phyloP scores from a whole-genome alignment of 306 rosid species.

The Betula pendula region DNA sequence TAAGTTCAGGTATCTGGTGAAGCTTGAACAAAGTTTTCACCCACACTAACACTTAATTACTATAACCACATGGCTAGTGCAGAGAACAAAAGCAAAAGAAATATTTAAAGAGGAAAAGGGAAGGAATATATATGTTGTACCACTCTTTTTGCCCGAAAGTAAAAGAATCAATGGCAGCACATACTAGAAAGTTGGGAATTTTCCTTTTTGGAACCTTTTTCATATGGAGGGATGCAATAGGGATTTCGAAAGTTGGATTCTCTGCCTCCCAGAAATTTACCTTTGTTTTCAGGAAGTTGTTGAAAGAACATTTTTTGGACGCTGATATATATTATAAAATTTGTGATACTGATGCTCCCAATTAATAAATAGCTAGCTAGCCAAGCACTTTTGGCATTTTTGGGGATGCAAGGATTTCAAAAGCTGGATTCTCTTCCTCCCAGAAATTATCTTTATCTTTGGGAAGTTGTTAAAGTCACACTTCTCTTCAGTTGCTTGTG shows the following conservation, averaged over 20 bases:
- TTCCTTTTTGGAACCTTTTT: slow-evolving; percentile 32
- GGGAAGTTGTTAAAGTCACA: slow-evolving; percentile 1
- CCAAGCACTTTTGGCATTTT: too few relatives aligned
- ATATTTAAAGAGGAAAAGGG: slow-evolving; percentile 31
- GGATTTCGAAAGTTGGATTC: slow-evolving; percentile 33
- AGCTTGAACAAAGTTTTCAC: not conserved
- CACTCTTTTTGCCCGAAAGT: slow-evolving; percentile 63
- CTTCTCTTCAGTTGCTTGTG: too few relatives aligned
- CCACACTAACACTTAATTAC: slow-evolving; percentile 31
- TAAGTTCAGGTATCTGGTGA: not conserved
- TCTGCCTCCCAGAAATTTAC: slow-evolving; percentile 3
- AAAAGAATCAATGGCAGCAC: slow-evolving; percentile 56
- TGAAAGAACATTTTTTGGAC: not conserved
- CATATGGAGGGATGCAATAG: slow-evolving; percentile 37
- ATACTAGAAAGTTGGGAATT: slow-evolving; percentile 38
- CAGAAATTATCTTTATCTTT: slow-evolving; percentile 8
- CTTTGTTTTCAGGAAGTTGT: slow-evolving; percentile 14
- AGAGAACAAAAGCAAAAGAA: slow-evolving; percentile 44
- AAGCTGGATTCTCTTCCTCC: slow-evolving; percentile 25
- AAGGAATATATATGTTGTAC: slow-evolving; percentile 76
- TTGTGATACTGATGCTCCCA: too few relatives aligned
- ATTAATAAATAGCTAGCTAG: too few relatives aligned
- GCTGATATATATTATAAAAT: too few relatives aligned
- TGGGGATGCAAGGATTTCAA: slow-evolving; percentile 34
- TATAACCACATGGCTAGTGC: slow-evolving; percentile 30